Percentiles rank a stretch among this genome's conserved stretches.
Conservation (phyloP, 805 yeast species). For the Candida ovalis region DNA sequence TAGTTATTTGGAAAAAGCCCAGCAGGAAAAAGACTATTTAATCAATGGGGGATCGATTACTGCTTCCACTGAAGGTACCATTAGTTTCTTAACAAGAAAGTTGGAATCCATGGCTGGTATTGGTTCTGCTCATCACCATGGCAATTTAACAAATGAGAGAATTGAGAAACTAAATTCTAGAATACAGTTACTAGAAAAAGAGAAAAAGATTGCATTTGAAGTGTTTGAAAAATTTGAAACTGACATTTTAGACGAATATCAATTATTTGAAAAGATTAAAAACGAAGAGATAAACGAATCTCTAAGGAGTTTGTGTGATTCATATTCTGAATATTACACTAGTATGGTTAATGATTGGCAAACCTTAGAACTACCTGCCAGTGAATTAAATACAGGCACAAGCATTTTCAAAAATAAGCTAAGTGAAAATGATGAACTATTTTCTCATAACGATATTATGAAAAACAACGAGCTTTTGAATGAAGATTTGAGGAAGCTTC, state of each 20-base stretch:
- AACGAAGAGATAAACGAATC: constrained; percentile 71
- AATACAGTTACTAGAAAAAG: constrained; percentile 42
- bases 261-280: constrained; percentile 75
- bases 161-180: constrained; percentile 37
- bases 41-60: constrained; percentile 34
- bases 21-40: constrained; percentile 49
- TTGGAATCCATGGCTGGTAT: constrained; percentile 43
- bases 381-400: neutral
- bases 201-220: constrained; percentile 39
- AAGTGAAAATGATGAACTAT: constrained; percentile 22
- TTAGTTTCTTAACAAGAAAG: constrained; percentile 39
- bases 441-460: constrained; percentile 24
- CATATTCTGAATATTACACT: constrained; percentile 69
- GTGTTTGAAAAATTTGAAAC: constrained; percentile 44
- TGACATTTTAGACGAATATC: constrained; percentile 47
- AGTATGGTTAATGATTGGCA: constrained; percentile 70
- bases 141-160: constrained; percentile 42
- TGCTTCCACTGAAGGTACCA: constrained; percentile 33
- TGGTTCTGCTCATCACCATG: constrained; percentile 35
- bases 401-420: constrained; percentile 16
- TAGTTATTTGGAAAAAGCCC: constrained; percentile 72
- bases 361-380: constrained; percentile 23
- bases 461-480: constrained; percentile 25
- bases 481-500: constrained; percentile 18
- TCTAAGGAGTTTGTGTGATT: constrained; percentile 68